Evolutionary conservation across 768 basidiomycete genomes (phyloP), one percentile per base, ranked within the genome.

Genomic region (Tylopilus balloui): DNA sequence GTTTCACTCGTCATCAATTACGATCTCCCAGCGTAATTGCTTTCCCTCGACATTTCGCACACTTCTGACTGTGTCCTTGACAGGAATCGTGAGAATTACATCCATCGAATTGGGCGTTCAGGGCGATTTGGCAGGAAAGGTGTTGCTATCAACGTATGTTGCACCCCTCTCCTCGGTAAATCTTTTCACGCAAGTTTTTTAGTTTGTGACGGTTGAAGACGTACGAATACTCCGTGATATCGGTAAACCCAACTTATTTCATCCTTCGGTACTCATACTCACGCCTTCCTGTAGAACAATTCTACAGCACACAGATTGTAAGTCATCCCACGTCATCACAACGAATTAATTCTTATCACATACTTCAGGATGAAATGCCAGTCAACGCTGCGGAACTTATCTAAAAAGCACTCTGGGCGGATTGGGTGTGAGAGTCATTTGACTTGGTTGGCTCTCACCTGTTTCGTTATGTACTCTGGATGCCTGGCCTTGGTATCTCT

Each of bases 101-200:
- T 99, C 59, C 96, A 99, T 76, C 90, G 96, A 65, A 98, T 98
- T 66, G 96, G 96, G 70, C 92, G 96, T 54, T 96, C 94, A 50
- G 96, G 96, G 65, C 92, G 96, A 51, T 98, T 98, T 74, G 96
- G 96, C 59, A 79, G 96, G 60, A 99, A 99, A 74, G 96, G 95
- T 78, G 96, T 98, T 52, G 96, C 96, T 37, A 98, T 99, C 73
- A 99, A 98, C 72, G 94, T 96, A 63, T 36, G 86, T 72, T 27
- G 28, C 45, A 48, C 12, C 7, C 32, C 46, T 17, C 20, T 24
- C 50, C 44, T 31, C 56, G 15, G 20, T 45, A 25, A 23, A 48
- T 21, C n/a, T 50, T 53, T 48, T 61, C 49, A 59, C 55, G 52
- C 39, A 31, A 52, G 32, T 47, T 52, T 56, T 40, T 28, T 64